phyloP scores from a whole-genome alignment of 352 stramenopile genomes.

The Halophytophthora polymorphica region DNA sequence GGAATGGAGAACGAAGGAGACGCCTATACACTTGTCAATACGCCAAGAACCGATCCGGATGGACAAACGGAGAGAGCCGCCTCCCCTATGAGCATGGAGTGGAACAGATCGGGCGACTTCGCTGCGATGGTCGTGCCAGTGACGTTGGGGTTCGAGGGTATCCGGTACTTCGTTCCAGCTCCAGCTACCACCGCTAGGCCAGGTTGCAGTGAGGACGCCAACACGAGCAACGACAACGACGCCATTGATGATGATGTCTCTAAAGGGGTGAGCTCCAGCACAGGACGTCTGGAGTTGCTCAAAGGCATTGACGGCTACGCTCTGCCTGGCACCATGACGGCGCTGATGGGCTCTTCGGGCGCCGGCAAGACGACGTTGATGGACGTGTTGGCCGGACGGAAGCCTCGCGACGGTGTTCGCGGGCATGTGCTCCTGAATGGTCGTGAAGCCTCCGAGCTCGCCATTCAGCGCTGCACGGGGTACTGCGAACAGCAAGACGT shows the following conservation, averaged over 20 bases:
- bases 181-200: slow-evolving; percentile 6
- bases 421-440: slow-evolving; percentile 47
- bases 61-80: background rate
- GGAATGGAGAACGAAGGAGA: background rate
- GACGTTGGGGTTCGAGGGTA: slow-evolving; percentile 28
- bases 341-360: slow-evolving; percentile 58
- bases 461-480: slow-evolving; percentile 24
- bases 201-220: slow-evolving; percentile 1
- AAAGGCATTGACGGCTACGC: slow-evolving; percentile 37
- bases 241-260: slow-evolving; percentile 1
- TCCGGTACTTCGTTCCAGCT: slow-evolving; percentile 30
- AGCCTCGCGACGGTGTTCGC: slow-evolving; percentile 59
- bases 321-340: slow-evolving; percentile 39
- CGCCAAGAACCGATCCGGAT: background rate
- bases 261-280: background rate
- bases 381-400: slow-evolving; percentile 89
- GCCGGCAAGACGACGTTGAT: slow-evolving; percentile 91
- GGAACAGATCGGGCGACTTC: background rate
- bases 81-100: background rate
- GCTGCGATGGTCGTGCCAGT: slow-evolving; percentile 12
- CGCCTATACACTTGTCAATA: slow-evolving; percentile 5
- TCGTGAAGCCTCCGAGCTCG: slow-evolving; percentile 16
- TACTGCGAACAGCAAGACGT: slow-evolving; percentile 81
- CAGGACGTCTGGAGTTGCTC: slow-evolving; percentile 63
- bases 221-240: too few species aligned